phyloP scores from a whole-genome alignment of 2,329 filamentous ascomycete species.

The Neurospora sp. region DNA sequence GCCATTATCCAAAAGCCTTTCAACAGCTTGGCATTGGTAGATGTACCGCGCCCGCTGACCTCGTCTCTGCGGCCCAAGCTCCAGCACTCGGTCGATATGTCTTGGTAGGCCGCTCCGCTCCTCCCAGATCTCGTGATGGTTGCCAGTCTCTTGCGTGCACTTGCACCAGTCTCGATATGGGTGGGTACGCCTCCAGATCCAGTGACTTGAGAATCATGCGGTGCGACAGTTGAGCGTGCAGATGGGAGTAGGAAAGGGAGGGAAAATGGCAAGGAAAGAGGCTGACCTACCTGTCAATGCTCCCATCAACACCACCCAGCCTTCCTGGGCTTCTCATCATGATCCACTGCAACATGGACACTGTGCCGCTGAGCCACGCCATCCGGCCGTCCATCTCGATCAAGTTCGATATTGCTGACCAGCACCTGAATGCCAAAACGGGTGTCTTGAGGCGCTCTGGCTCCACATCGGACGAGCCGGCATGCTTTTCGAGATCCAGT shows the following conservation, averaged over 20 bases:
- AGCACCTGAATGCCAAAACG: constrained; percentile 67
- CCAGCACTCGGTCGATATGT: background rate
- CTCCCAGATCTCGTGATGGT: constrained; percentile 1
- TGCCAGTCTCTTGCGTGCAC: constrained; percentile 21
- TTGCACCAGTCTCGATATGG: constrained; percentile 20
- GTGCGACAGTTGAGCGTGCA: constrained; percentile 23
- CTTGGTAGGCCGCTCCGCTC: background rate
- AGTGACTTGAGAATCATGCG: constrained; percentile 38
- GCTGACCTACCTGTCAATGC: constrained; percentile 76
- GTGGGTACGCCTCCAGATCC: constrained; percentile 30
- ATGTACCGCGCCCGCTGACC: constrained; percentile 12
- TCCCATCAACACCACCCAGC: constrained; percentile 64
- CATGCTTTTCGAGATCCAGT: constrained; percentile 15
- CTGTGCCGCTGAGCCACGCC: constrained; percentile 75
- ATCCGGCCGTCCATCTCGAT: constrained; percentile 69
- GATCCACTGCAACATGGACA: constrained; percentile 68
- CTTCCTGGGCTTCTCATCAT: constrained; percentile 63
- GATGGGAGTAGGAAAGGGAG: constrained; percentile 11
- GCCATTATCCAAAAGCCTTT: constrained; percentile 17
- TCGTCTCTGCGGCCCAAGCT: constrained; percentile 1
- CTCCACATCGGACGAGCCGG: constrained; percentile 11
- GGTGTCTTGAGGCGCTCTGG: constrained; percentile 39
- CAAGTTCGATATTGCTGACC: constrained; percentile 62
- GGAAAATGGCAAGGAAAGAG: constrained; percentile 10
- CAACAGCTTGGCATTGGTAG: constrained; percentile 15